Evolutionary conservation across 2,329 filamentous ascomycete genomes (phyloP), one percentile per base, ranked within the genome.

Genomic region (Colletotrichum falcatum): DNA sequence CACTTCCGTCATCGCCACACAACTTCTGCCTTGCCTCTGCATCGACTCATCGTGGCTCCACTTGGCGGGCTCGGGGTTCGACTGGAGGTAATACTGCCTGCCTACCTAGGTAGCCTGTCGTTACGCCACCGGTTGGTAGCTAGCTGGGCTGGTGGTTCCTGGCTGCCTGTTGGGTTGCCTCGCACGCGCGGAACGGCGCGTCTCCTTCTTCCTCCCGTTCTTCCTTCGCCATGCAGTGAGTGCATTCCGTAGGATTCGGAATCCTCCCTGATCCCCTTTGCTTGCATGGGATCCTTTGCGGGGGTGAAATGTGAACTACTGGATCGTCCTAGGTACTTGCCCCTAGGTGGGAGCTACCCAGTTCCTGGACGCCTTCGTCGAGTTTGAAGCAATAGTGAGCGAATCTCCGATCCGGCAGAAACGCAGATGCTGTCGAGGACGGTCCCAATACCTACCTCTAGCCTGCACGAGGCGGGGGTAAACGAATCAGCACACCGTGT

Each of bases 221-320:
- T 35, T 35, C 46, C 42, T 37, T 48, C 28, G n/a, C 42, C 28
- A 20, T 35, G 28, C 12, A 8, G 20, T 23, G 20, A 8, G 20
- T 23, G 20, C 14, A 33, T n/a, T 12, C 26, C 42, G 42, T 61
- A 61, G 58, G 58, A 61, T 61, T 60, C 20, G 12, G 39, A 44
- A 26, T 30, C 42, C 18, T 9, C 48, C 42, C 58, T 23, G 58
- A 61, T 61, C 58, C 33, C 42, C 30, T 26, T 48, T 61, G 30
- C 58, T 61, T 61, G 42, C 58, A 61, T 48, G 30, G 26, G 12
- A 48, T 46, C 58, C 44, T 61, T 39, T 46, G 58, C 20, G 42
- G 42, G 42, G 42, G 58, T 61, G 58, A 26, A 23, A 35, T 61
- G 42, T 20, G 9, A 8, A 23, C 1, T 12, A 12, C 26, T 35